phyloP scores from a whole-genome alignment of 208 protist species.

The Leishmania guyanensis region DNA sequence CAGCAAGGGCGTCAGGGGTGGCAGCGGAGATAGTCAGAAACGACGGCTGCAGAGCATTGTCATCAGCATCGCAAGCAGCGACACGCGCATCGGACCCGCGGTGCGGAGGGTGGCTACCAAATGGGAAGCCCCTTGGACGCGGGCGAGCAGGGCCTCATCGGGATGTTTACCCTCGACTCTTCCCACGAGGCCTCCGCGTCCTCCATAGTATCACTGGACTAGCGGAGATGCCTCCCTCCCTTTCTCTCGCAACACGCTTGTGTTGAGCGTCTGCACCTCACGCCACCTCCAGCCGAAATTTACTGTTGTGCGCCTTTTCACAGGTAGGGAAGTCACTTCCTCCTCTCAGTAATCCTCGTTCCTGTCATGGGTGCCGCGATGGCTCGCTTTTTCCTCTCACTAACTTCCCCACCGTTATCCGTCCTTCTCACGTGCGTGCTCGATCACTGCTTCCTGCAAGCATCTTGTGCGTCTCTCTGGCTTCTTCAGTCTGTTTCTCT shows the following conservation, averaged over 20 bases:
- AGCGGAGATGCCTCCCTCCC: background rate
- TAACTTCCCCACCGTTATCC: background rate
- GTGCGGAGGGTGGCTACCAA: background rate
- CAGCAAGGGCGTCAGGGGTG: background rate
- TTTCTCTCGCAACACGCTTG: background rate
- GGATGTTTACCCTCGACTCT: background rate
- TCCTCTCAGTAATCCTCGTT: background rate
- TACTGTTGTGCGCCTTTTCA: background rate
- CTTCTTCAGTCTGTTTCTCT: too few species aligned
- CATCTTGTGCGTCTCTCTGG: background rate
- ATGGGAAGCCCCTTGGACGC: background rate
- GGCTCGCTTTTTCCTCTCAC: background rate
- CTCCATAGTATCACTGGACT: constrained; percentile 14
- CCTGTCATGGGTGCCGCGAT: too few species aligned
- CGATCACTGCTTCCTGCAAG: background rate
- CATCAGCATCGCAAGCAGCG: background rate
- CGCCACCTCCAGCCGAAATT: background rate
- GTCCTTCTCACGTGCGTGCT: background rate
- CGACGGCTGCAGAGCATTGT: background rate
- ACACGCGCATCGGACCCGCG: background rate
- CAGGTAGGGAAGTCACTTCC: background rate
- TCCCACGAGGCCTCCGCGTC: constrained; percentile 17
- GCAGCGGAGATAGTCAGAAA: background rate
- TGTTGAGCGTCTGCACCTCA: background rate
- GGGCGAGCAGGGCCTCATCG: background rate